Conservation (phyloP, 2,329 filamentous ascomycete genomes). For the Fusarium sp. region DNA sequence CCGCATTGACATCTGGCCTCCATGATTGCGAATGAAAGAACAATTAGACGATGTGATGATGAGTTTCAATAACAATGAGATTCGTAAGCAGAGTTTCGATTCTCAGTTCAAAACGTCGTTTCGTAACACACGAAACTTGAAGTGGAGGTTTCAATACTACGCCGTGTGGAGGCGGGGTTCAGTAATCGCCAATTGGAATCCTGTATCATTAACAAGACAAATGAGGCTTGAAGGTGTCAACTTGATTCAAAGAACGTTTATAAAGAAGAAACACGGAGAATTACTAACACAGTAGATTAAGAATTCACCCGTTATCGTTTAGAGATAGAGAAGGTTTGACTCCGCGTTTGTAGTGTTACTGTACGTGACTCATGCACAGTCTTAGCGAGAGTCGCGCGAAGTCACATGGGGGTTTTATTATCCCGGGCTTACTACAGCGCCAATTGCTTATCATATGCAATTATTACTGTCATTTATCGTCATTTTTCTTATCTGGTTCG, state of each 20-base stretch:
- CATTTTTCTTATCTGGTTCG: background rate
- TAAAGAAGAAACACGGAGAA: background rate
- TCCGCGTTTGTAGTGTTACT: constrained; percentile 19
- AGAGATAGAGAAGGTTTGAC: background rate
- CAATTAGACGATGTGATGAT: background rate
- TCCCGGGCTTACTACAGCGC: constrained; percentile 20
- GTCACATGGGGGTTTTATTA: constrained; percentile 45
- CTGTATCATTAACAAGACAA: background rate
- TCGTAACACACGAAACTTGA: constrained; percentile 1
- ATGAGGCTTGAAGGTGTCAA: background rate
- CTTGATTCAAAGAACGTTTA: constrained; percentile 4
- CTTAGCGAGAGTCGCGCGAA: constrained; percentile 48
- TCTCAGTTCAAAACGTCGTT: background rate
- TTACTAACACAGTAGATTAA: background rate
- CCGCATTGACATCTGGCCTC: constrained; percentile 75
- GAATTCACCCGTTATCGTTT: constrained; percentile 32
- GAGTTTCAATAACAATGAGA: background rate
- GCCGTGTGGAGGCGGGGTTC: constrained; percentile 23
- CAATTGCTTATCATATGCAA: constrained; percentile 6
- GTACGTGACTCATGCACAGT: constrained; percentile 45
- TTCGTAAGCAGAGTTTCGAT: background rate
- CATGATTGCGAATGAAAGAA: constrained; percentile 55
- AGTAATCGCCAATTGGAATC: constrained; percentile 19
- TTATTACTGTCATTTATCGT: background rate
- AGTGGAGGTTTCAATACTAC: constrained; percentile 9